Conservation (phyloP, 768 basidiomycete genomes). For the Pisolithus sp. region DNA sequence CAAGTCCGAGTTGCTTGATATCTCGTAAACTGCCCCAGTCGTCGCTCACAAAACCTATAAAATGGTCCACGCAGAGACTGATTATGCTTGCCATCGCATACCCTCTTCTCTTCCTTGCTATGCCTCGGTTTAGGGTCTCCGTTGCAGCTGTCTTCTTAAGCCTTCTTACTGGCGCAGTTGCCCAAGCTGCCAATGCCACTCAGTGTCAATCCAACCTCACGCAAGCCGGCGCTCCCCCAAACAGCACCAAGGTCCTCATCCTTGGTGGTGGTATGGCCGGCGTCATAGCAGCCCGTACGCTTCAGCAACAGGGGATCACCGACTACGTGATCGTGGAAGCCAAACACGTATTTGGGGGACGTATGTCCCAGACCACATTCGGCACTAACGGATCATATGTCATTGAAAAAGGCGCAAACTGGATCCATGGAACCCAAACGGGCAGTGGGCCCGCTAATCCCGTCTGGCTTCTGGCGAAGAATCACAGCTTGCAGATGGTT, state of each 20-base stretch:
- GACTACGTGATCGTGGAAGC: conserved; percentile 60
- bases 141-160: conserved; percentile 5
- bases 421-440: conserved; percentile 51
- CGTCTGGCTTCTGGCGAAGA: conserved; percentile 49
- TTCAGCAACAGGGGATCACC: conserved; percentile 47
- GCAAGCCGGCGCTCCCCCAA: conserved; percentile 1
- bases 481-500: conserved; percentile 43
- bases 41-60: no score
- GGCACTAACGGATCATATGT: conserved; percentile 32
- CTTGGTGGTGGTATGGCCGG: conserved; percentile 65
- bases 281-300: conserved; percentile 55
- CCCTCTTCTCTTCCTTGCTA: conserved; percentile 1
- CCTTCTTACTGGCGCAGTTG: background rate
- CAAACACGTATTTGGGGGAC: conserved; percentile 52
- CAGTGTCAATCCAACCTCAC: background rate
- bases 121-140: conserved; percentile 7
- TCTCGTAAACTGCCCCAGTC: no score
- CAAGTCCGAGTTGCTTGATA: no score
- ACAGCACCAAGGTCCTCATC: conserved; percentile 41
- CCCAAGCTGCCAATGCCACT: conserved; percentile 1
- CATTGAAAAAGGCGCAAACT: conserved; percentile 56
- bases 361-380: conserved; percentile 43
- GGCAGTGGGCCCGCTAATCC: conserved; percentile 51
- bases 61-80: no score
- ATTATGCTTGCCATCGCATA: background rate